Evolutionary conservation across 2,329 filamentous ascomycete species (phyloP), one percentile per base, ranked within the genome.

Genomic region (Sporothrix variecibatus): DNA sequence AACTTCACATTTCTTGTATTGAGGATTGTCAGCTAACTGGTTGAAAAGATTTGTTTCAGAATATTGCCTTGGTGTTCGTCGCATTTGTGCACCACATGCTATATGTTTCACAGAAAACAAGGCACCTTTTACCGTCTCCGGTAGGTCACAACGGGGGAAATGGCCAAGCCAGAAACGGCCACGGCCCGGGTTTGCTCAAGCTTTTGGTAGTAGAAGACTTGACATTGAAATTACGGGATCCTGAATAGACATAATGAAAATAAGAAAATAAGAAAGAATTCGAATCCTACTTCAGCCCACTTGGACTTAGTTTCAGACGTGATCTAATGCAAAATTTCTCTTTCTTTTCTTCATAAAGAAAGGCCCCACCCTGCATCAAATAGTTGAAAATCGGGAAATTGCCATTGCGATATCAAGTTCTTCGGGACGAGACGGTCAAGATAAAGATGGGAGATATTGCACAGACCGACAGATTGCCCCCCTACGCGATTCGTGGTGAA

Each of bases 351-450:
- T 28, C 62, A 9, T 17, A 28, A n/a, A 26, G 23, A 12, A 43
- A n/a, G 34, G 38, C 58, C 28, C 62, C 62, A 67, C 62, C 28
- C 62, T 43, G 38, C n/a, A 67, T 34, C 23, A 68, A 49, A 46
- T 46, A 31, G 64, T 3, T 65, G 64, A 67, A 49, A 67, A 46
- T 31, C 40, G 64, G 65, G 65, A 68, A 51, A 68, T 68, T 68
- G 20, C n/a, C 38, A 20, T 67, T 46, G 12, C 43, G 62, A 46
- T 46, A 46, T 17, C 38, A 28, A 46, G 23, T 43, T 65, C 26
- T 9, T 31, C 31, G 6, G 23, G 15, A 46, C 12, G n/a, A 65
- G n/a, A 28, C 17, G 12, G 60, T 15, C 60, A 43, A 65, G 34
- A 65, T 40, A 40, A 17, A 65, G 17, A 40, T 65, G 9, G 20